Evolutionary conservation across 202 grass and related monocot species (phyloP), one percentile per base, ranked within the genome.

Genomic region (Setaria italica): DNA sequence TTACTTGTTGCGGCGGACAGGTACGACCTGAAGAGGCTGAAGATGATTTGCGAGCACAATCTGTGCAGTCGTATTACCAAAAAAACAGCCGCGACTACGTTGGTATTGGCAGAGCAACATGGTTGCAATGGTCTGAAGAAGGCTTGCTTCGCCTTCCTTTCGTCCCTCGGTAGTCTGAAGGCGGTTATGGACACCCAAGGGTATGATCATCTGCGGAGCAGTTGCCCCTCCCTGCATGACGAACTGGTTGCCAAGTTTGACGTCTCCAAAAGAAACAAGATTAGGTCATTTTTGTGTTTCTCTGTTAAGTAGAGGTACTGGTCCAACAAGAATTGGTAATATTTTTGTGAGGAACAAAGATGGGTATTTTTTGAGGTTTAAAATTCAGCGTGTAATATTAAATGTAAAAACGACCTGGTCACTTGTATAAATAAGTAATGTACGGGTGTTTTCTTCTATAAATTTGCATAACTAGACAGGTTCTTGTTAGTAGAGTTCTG

Each of bases 41-140:
- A 55, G 49, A 1, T 54, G 1, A 69, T 68, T 20, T 70, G 39
- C 35, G 79, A 82, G 79, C 9, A 70, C 6, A 54, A 9, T 45
- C 33, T 80, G 9, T 14, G 58, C 32, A 3, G 11, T 2, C 9
- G 32, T 29, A 2, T 86, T 3, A 5, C 45, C n/a, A 42, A 46
- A 0, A 73, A 14, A 33, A 64, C 43, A 5, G 56, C 20, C 0
- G 54, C 13, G 42, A 53, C 43, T 1, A 25, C 12, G 1, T 9
- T 85, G 53, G 46, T 34, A 7, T 9, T 80, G 16, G 84, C 57
- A 17, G 68, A 80, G 21, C 85, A 75, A 4, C 78, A 81, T 19
- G 37, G 62, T 3, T 81, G 85, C 7, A 12, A 7, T 0, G 59
- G 48, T 12, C 85, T 81, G 16, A 87, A 58, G 69, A 56, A 63